A percentile compares a stretch with the other conserved stretches of the same genome.
Conservation (phyloP, 73 alveolate genomes). For the Symbiodinium pilosum region DNA sequence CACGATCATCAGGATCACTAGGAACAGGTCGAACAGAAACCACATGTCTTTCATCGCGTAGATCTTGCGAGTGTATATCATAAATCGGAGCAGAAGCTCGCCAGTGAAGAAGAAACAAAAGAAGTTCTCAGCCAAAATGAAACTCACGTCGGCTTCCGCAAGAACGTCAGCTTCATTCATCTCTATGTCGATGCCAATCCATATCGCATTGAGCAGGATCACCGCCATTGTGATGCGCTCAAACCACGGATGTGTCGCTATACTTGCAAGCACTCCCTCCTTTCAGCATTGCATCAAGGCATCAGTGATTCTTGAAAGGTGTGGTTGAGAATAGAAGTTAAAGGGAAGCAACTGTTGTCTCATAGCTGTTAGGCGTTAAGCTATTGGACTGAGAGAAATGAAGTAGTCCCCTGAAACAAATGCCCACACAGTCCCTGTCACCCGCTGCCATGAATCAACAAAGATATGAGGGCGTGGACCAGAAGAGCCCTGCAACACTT, state of each 20-base stretch:
- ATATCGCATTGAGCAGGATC: constrained; percentile 53
- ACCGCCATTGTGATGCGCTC: constrained; percentile 87
- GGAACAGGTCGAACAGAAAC: constrained; percentile 36
- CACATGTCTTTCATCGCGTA: constrained; percentile 34
- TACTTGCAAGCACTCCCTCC: too few relatives aligned
- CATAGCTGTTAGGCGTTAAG: too few relatives aligned
- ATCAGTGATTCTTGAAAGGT: too few relatives aligned
- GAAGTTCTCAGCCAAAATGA: constrained; percentile 78
- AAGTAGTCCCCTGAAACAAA: too few relatives aligned
- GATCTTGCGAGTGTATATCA: neutral
- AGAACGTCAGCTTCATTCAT: constrained; percentile 74
- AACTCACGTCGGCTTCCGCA: constrained; percentile 23
- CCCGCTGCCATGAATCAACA: too few relatives aligned
- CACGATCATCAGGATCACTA: constrained; percentile 37
- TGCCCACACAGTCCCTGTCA: too few relatives aligned
- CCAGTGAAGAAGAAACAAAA: constrained; percentile 44
- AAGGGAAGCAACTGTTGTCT: too few relatives aligned
- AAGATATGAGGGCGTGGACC: too few relatives aligned
- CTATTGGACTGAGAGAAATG: too few relatives aligned
- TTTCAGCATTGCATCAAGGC: too few relatives aligned
- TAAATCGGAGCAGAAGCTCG: constrained; percentile 38
- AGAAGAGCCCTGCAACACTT: too few relatives aligned
- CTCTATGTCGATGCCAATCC: constrained; percentile 87
- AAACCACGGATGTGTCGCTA: constrained; percentile 41
- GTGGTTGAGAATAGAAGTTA: too few relatives aligned